Base-by-base conservation (phyloP, 1,139 yeast genomes). In the Yamadazyma triangularis region DNA sequence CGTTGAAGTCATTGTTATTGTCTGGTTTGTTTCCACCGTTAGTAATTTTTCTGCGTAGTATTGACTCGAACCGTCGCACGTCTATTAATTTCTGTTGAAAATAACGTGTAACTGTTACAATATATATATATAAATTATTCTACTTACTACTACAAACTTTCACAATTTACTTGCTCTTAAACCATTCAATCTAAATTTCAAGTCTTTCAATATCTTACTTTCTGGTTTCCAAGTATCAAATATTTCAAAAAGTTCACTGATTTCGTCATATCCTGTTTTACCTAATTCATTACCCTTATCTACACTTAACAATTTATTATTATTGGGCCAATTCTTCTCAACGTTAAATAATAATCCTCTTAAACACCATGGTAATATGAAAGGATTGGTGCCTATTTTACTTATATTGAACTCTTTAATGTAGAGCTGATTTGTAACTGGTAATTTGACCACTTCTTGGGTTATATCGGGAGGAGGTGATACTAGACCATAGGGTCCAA, bases 181-280 rank as follows among this genome's bases (percentile, higher is more conserved):
- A 1, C 96, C 96, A 47, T 79, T 84, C 35, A 89, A 62, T 38
- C 96, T 68, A 50, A 84, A 86, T 57, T 87, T 86, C 48, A 89
- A 71, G 34, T 88, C 95, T 49, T 84, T 87, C 46, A 86, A 59
- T 8, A 73, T 75, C 53, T 87, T 88, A 1, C 84, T 73, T 26
- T 82, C 89, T 0, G 97, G 97, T 32, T 73, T 73, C 97, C 97
- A 89, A 19, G 64, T 59, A 29, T 82, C 91, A 54, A 86, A 89
- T 53, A 82, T 82, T 13, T 67, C 69, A 41, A 82, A 76, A 27
- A 88, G 67, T 31, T 66, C 67, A 26, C 69, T 62, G 18, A 87
- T 73, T 39, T 83, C 86, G 23, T 67, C 62, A 31, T 64, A 58
- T 2, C 72, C 73, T 26, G 58, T 60, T 37, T 53, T 53, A 11